Percentiles rank a stretch among this genome's conserved stretches.
phyloP scores from a whole-genome alignment of 176 grass and related monocot genomes.

The Triticum aestivum region DNA sequence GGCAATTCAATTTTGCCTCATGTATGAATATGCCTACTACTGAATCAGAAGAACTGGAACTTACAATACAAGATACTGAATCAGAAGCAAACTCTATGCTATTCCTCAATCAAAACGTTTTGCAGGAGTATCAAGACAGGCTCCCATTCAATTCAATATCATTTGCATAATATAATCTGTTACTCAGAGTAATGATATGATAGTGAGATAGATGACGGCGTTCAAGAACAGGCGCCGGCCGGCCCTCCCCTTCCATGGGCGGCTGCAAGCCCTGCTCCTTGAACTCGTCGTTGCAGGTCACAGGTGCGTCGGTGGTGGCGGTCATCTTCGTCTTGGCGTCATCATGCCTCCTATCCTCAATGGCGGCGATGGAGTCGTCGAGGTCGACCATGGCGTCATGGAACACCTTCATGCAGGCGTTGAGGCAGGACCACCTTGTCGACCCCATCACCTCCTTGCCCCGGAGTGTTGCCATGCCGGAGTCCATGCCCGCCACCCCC shows the following conservation, averaged over 20 bases:
- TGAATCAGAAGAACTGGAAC: too few relatives aligned
- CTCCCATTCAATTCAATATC: not conserved
- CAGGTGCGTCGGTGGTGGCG: too few relatives aligned
- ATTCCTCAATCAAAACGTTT: constrained; percentile 90
- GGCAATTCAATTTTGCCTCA: too few relatives aligned
- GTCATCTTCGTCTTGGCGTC: constrained; percentile 64
- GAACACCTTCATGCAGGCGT: constrained; percentile 41
- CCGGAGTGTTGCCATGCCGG: constrained; percentile 10
- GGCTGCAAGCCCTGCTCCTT: too few relatives aligned
- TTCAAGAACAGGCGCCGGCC: too few relatives aligned
- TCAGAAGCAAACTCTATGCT: constrained; percentile 93
- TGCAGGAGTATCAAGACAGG: constrained; percentile 85
- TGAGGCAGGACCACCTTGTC: constrained; percentile 25
- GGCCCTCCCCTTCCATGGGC: too few relatives aligned
- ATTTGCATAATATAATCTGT: too few relatives aligned
- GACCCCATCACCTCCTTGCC: not conserved
- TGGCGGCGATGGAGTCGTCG: constrained; percentile 8
- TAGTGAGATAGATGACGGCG: too few relatives aligned
- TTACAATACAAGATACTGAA: not conserved
- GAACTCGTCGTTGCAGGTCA: too few relatives aligned
- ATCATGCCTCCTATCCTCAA: constrained; percentile 20
- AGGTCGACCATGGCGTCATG: constrained; percentile 24
- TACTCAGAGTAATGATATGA: too few relatives aligned
- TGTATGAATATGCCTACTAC: too few relatives aligned
- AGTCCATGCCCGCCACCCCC: not conserved